A percentile compares a stretch with the other conserved stretches of the same genome.
Evolutionary conservation across 306 rosid genomes (phyloP).

Genomic region (Nissolia schottii): DNA sequence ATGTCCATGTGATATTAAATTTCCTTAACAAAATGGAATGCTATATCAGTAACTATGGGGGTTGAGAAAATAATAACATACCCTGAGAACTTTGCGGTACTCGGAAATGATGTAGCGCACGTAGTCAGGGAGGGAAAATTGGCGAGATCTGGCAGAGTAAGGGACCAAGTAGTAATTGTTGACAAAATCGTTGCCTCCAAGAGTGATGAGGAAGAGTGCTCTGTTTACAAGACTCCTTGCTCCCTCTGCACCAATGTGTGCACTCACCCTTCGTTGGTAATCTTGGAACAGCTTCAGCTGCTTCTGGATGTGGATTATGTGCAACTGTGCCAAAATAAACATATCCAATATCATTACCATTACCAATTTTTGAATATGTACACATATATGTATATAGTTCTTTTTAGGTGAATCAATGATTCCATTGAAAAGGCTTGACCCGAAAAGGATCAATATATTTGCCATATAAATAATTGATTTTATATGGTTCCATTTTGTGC

Average conservation of each 20-base stretch:
- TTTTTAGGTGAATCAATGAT: too few species aligned
- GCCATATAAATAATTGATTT: too few species aligned
- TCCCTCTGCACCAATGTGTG: slow-evolving; percentile 47
- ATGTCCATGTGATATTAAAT: neutral
- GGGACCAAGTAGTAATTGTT: slow-evolving; percentile 84
- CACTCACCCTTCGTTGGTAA: slow-evolving; percentile 55
- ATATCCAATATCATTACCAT: neutral
- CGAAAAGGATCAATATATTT: too few species aligned
- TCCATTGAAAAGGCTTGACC: too few species aligned
- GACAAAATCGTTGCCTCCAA: slow-evolving; percentile 89
- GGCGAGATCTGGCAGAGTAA: slow-evolving; percentile 81
- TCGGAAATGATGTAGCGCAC: slow-evolving; percentile 64
- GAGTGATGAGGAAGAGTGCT: slow-evolving; percentile 64
- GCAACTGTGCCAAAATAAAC: slow-evolving; percentile 44
- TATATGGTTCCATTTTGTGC: neutral
- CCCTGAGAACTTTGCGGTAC: slow-evolving; percentile 61
- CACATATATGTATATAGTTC: too few species aligned
- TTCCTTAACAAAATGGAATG: neutral
- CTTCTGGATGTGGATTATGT: slow-evolving; percentile 59
- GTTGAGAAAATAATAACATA: slow-evolving; percentile 22
- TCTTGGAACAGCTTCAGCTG: slow-evolving; percentile 55
- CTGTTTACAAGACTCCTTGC: slow-evolving; percentile 41
- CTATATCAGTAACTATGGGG: too few species aligned
- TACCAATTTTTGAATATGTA: neutral
- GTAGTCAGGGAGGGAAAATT: slow-evolving; percentile 71